Base-by-base conservation (phyloP, 352 stramenopile genomes). In the Phytophthora brassicae region DNA sequence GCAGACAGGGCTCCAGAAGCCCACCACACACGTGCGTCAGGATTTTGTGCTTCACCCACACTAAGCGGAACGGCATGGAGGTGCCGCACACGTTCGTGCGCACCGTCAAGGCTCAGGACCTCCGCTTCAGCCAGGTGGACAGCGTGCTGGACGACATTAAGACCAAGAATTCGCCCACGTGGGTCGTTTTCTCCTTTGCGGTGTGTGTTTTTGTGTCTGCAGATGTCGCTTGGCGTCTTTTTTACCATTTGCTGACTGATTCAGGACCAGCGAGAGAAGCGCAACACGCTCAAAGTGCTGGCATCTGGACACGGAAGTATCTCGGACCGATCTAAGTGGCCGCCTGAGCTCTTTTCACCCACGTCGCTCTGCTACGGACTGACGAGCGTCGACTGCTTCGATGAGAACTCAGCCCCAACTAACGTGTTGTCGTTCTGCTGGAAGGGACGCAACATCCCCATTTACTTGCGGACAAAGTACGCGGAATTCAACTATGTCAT, bases 401-500 rank as follows among this genome's bases (percentile, higher is more conserved):
- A 86, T 33, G 74, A 85, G 33, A 79, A 88, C 47, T 59, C 57
- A n/a, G 71, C 85, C 28, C 79, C 84, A 16, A 81, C 83, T 13
- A 88, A 77, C 26, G 86, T 92, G 33, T 55, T 94, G 22, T 96
- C 87, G 23, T 94, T 94, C 47, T 94, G 85, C 74, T 96, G 87
- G 87, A 96, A 96, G 76, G 87, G 87, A 43, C 69, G 79, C n/a
- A 92, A 81, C 47, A 62, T 94, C 8, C 85, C 87, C 3, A 93
- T 96, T 51, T 91, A 92, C 41, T 41, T 94, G 36, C 84, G 87
- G 44, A 92, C 84, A 6, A 96, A 96, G 55, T 92, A 89, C 69
- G 85, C 85, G 3, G 87, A 96, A 67, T 96, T 93, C 65, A 90
- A 96, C 63, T 87, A 94, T 47, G 81, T 92, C 36, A 96, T 96